Conservation (phyloP, 1,284 basidiomycete species). For the Ustilago shanxiensis region DNA sequence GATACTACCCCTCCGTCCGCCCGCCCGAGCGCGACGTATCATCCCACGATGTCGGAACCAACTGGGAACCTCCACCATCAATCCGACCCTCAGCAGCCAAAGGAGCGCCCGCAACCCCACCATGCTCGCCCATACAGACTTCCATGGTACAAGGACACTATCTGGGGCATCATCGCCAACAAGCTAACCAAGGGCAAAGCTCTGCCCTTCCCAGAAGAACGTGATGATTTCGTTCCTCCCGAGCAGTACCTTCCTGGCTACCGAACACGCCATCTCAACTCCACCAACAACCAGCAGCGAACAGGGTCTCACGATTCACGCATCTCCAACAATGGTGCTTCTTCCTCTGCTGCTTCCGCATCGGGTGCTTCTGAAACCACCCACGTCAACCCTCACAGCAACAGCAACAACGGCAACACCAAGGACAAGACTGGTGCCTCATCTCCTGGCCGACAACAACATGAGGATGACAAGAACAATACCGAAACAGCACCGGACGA, state of each 20-base stretch:
- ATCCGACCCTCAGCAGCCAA: slow-evolving; percentile 10
- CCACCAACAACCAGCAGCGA: not conserved
- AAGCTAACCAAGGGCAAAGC: slow-evolving; percentile 37
- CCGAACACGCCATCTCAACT: slow-evolving; percentile 12
- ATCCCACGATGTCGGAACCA: not conserved
- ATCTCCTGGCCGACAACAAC: not conserved
- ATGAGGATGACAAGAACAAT: not conserved
- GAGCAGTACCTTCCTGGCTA: slow-evolving; percentile 44
- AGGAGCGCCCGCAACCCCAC: slow-evolving; percentile 22
- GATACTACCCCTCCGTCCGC: too few relatives aligned
- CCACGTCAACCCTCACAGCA: not conserved
- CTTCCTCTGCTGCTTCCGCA: slow-evolving; percentile 1
- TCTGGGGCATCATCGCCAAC: slow-evolving; percentile 38
- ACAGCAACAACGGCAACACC: slow-evolving; percentile 70
- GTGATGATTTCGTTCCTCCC: slow-evolving; percentile 33
- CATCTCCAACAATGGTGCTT: not conserved
- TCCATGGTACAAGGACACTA: slow-evolving; percentile 49
- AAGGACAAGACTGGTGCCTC: slow-evolving; percentile 70
- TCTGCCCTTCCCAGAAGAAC: slow-evolving; percentile 37
- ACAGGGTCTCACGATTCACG: not conserved
- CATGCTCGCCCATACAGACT: slow-evolving; percentile 20
- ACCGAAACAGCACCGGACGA: slow-evolving; percentile 19
- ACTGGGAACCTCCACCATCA: slow-evolving; percentile 29
- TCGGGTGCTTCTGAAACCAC: slow-evolving; percentile 14
- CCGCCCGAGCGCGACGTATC: not conserved